A percentile compares a stretch with the other conserved stretches of the same genome.
Conservation (phyloP, 2,329 filamentous ascomycete genomes). For the Camillea tinctor region DNA sequence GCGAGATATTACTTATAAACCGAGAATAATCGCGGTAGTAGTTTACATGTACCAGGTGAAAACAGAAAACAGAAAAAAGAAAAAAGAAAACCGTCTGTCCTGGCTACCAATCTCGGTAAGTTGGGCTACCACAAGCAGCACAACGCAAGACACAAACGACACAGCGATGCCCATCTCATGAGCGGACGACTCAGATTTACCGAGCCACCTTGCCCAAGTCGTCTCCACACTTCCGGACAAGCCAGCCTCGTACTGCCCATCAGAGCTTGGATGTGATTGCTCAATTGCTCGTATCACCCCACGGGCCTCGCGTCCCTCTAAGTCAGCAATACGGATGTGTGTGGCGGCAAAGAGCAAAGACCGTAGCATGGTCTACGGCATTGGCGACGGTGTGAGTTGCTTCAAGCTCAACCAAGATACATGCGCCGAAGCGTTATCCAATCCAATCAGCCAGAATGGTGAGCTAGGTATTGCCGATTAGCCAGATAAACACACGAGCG, state of each 20-base stretch:
- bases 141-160: background rate
- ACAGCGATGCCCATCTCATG: background rate
- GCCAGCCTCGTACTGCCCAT: slow-evolving; percentile 19
- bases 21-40: no score
- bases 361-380: slow-evolving; percentile 16
- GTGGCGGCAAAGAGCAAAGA: slow-evolving; percentile 22
- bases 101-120: background rate
- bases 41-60: no score
- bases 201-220: slow-evolving; percentile 1
- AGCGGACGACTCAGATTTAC: background rate
- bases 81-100: no score
- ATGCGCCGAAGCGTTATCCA: background rate
- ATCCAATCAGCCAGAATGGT: background rate
- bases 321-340: slow-evolving; percentile 17
- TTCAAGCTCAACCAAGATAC: background rate
- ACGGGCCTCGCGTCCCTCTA: slow-evolving; percentile 13
- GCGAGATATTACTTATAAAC: no score
- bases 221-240: slow-evolving; percentile 18
- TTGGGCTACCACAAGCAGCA: slow-evolving; percentile 7
- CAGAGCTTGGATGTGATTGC: slow-evolving; percentile 23
- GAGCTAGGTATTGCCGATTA: background rate
- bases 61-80: no score
- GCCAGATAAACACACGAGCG: background rate
- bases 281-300: slow-evolving; percentile 28
- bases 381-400: slow-evolving; percentile 12